phyloP scores from a whole-genome alignment of 805 yeast genomes.

The Candida manassasensis region DNA sequence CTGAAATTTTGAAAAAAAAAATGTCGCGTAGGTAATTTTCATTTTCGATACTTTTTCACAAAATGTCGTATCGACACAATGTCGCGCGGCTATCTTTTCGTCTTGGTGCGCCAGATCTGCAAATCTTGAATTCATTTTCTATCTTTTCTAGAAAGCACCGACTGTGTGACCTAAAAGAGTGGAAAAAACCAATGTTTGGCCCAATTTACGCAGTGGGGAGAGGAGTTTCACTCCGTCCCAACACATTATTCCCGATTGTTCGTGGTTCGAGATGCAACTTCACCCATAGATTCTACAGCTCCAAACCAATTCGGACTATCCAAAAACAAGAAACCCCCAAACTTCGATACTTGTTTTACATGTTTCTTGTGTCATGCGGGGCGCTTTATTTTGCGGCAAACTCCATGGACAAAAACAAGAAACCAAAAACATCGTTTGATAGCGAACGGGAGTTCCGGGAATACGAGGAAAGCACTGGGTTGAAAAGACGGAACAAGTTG shows the following conservation, averaged over 20 bases:
- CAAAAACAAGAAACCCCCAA: constrained; percentile 21
- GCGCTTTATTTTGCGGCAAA: constrained; percentile 26
- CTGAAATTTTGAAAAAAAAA: neutral
- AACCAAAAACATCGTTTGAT: constrained; percentile 32
- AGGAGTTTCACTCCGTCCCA: no score
- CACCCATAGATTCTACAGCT: neutral
- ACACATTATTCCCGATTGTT: neutral
- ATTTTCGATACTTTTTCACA: no score
- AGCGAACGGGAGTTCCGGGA: constrained; percentile 47
- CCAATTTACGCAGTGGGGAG: no score
- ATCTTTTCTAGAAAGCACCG: no score
- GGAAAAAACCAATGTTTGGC: no score
- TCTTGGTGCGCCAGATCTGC: no score
- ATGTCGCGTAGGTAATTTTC: no score
- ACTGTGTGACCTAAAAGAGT: no score
- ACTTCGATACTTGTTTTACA: constrained; percentile 32
- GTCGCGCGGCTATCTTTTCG: no score
- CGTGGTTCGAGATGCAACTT: neutral
- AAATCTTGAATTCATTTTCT: no score
- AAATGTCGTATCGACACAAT: neutral
- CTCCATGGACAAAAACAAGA: constrained; percentile 25
- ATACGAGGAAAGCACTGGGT: constrained; percentile 45
- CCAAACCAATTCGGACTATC: constrained; percentile 1
- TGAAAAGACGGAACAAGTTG: constrained; percentile 45
- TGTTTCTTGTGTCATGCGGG: constrained; percentile 30